Evolutionary conservation across 805 yeast species (phyloP), one percentile per base, ranked within the genome.

Genomic region (Metschnikowia shivogae): DNA sequence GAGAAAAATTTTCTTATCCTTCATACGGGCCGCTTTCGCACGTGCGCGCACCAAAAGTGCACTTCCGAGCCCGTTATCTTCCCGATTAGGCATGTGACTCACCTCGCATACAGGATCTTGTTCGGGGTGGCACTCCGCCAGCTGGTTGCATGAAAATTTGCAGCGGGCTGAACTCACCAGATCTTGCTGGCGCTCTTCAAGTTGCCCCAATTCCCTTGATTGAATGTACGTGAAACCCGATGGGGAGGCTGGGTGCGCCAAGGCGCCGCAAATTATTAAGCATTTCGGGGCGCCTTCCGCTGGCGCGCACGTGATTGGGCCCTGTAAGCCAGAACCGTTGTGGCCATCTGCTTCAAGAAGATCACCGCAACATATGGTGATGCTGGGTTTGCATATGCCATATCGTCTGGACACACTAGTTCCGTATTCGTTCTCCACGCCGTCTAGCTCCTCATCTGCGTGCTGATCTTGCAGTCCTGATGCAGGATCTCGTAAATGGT

Each of bases 1-100:
- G 44, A 36, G 39, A 46, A 46, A 54, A 54, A 39, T 44, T 50
- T 50, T 53, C 39, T 11, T 14, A 33, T 31, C 42, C 42, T 39
- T 6, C 22, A 39, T 24, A 30, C 42, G 42, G 30, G 42, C 42
- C 42, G 42, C 7, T 30, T 31, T 2, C 42, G 42, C 17, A 14
- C 36, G 42, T 31, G 42, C 42, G 36, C 34, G 22, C 13, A 27
- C 26, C 24, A 28, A 17, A 19, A 20, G 17, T 14, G 28, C 28
- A 20, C 27, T 14, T 36, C 33, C 33, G 40, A 36, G 27, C 26
- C 39, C 26, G 32, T 27, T 36, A 17, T 31, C 34, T 17, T 7
- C 40, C 40, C 10, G n/a, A 29, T 37, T 29, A 20, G 28, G 40
- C 27, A 20, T 19, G 34, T 37, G 34, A 37, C n/a, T 37, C 40